Base-by-base conservation (phyloP, 2,329 filamentous ascomycete genomes). In the Chrysosporium queenslandicum region DNA sequence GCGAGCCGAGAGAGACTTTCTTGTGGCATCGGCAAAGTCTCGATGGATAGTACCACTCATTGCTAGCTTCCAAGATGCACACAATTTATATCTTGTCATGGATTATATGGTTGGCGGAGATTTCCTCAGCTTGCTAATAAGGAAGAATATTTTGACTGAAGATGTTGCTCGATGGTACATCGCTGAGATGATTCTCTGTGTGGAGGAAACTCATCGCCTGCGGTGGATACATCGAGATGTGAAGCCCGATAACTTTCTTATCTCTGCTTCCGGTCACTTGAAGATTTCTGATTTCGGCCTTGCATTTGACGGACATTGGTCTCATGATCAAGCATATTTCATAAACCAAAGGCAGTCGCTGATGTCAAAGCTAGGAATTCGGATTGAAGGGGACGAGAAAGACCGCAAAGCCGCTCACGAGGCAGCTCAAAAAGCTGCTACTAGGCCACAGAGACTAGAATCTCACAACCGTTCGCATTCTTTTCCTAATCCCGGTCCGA, bases 61-160 rank as follows among this genome's bases (percentile, higher is more conserved):
- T 47, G 78, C 87, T 46, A 92, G 88, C 63, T 97, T 97, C 58
- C 88, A 97, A 66, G 92, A 97, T 65, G 73, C 79, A 32, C 77
- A 79, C 39, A 87, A 87, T 60, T 75, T 98, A 4, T 97, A 97
- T 62, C 79, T 98, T 4, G 86, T 96, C 49, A 96, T 97, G 89
- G 90, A 97, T 55, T 98, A 94, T 64, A 96, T 96, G 88, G 85
- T 94, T 1, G 92, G 91, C 0, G 91, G 92, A 0, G 91, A 98
- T 65, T 97, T 98, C 59, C 76, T 98, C 0, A 87, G 87, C 1
- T 70, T 96, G 0, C 72, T 98, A 14, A 85, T 96, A 52, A 82
- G 90, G 14, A 86, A 94, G 63, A 89, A 92, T 56, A 80, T 87
- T 2, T 75, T 98, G 1, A 81, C 81, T 52, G 92, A 97, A 66